A percentile compares a stretch with the other conserved stretches of the same genome.
These are phyloP conservation scores for Pseudocercospora crystallina DNA, from an alignment of 2,329 filamentous ascomycete species.

Conservation along the genomic window DNA sequence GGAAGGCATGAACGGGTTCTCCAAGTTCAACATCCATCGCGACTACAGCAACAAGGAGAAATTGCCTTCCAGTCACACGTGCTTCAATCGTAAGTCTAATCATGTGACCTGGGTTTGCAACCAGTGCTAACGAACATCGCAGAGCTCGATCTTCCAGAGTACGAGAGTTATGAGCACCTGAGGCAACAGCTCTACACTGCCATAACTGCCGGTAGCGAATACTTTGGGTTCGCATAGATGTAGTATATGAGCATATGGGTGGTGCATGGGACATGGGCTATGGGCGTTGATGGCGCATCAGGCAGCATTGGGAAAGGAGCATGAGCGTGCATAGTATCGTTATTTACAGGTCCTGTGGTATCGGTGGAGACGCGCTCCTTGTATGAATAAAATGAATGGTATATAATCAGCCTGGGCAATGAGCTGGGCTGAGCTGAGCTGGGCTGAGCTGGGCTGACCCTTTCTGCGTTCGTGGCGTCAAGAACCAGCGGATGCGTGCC, in stretches of 20 bases:
- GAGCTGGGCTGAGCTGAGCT: no score
- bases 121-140: slow-evolving; percentile 39
- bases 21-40: slow-evolving; percentile 96
- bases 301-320: no score
- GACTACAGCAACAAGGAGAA: slow-evolving; percentile 97
- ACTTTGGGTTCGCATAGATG: slow-evolving; percentile 86
- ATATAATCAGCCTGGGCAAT: no score
- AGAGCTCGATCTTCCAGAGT: slow-evolving; percentile 98
- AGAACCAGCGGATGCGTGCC: no score
- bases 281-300: background rate
- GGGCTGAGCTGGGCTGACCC: no score
- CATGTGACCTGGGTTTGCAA: background rate
- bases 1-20: slow-evolving; percentile 98
- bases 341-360: no score
- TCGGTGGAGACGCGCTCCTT: no score
- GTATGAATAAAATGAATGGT: no score
- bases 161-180: slow-evolving; percentile 90
- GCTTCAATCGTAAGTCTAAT: slow-evolving; percentile 88
- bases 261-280: background rate
- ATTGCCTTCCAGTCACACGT: slow-evolving; percentile 93
- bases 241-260: slow-evolving; percentile 14
- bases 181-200: slow-evolving; percentile 87
- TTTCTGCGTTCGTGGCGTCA: no score
- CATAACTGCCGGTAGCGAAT: slow-evolving; percentile 96
- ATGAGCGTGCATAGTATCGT: no score